phyloP scores from a whole-genome alignment of 768 basidiomycete species.

The Macrolepiota dolichaula region DNA sequence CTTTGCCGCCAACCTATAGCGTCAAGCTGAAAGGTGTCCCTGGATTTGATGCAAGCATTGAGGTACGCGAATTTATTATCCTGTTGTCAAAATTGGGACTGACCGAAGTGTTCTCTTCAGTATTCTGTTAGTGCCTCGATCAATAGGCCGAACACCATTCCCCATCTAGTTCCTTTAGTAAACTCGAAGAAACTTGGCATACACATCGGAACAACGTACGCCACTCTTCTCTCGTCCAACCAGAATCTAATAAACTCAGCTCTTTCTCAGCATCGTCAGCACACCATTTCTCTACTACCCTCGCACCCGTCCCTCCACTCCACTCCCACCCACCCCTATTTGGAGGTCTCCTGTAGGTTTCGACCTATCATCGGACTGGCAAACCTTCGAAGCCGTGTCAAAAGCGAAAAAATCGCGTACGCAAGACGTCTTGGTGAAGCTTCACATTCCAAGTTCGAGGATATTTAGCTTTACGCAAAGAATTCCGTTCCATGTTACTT shows the following conservation, averaged over 20 bases:
- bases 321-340: constrained; percentile 29
- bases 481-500: constrained; percentile 67
- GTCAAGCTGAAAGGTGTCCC: constrained; percentile 69
- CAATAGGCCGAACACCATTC: constrained; percentile 42
- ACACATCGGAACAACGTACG: constrained; percentile 51
- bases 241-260: constrained; percentile 6
- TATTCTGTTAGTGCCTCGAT: constrained; percentile 57
- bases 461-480: constrained; percentile 53
- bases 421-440: constrained; percentile 37
- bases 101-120: constrained; percentile 20
- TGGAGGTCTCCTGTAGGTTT: constrained; percentile 33
- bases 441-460: constrained; percentile 57
- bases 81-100: neutral
- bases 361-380: constrained; percentile 46
- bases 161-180: constrained; percentile 33
- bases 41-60: constrained; percentile 65
- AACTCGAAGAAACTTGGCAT: constrained; percentile 54
- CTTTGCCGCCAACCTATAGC: constrained; percentile 67
- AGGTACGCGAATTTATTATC: constrained; percentile 27
- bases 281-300: constrained; percentile 66
- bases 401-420: constrained; percentile 31
- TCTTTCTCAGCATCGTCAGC: constrained; percentile 41
- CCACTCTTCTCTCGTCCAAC: constrained; percentile 6
- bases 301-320: constrained; percentile 59
- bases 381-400: constrained; percentile 37